phyloP scores from a whole-genome alignment of 2,329 filamentous ascomycete genomes.

The Aspergillus felis region DNA sequence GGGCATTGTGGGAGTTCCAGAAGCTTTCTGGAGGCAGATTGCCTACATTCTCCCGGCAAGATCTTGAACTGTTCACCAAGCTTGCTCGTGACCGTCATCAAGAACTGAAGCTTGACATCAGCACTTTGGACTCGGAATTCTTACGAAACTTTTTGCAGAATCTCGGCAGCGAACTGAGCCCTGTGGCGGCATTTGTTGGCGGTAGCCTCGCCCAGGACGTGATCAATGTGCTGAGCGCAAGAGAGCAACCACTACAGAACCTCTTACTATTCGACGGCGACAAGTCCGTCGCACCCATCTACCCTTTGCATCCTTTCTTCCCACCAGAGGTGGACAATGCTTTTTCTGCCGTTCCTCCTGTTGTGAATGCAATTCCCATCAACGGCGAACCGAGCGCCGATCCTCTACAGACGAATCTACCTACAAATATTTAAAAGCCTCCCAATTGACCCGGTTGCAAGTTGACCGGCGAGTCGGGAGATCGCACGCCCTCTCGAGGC shows the following conservation, averaged over 20 bases:
- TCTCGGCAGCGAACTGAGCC: slow-evolving; percentile 75
- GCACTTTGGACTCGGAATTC: slow-evolving; percentile 66
- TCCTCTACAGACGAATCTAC: neutral
- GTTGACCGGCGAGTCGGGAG: neutral
- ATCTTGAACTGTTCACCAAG: slow-evolving; percentile 72
- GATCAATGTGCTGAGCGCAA: slow-evolving; percentile 88
- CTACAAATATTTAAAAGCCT: neutral
- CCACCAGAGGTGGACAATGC: slow-evolving; percentile 26
- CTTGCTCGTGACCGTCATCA: slow-evolving; percentile 75
- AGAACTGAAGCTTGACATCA: slow-evolving; percentile 64
- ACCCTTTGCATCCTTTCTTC: slow-evolving; percentile 71
- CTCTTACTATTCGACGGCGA: slow-evolving; percentile 88
- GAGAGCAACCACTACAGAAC: slow-evolving; percentile 95
- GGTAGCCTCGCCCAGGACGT: slow-evolving; percentile 92
- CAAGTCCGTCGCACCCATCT: slow-evolving; percentile 71
- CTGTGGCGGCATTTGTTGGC: slow-evolving; percentile 83
- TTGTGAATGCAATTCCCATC: slow-evolving; percentile 23
- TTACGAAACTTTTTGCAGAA: slow-evolving; percentile 83
- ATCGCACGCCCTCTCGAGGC: neutral
- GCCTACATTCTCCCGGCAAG: slow-evolving; percentile 56
- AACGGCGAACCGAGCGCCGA: slow-evolving; percentile 8
- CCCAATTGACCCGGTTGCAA: neutral
- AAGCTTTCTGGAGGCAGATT: slow-evolving; percentile 52
- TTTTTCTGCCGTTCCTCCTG: slow-evolving; percentile 26
- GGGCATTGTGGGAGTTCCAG: slow-evolving; percentile 87